phyloP scores from a whole-genome alignment of 2,329 filamentous ascomycete species.

The Epicoccum sorghinum region DNA sequence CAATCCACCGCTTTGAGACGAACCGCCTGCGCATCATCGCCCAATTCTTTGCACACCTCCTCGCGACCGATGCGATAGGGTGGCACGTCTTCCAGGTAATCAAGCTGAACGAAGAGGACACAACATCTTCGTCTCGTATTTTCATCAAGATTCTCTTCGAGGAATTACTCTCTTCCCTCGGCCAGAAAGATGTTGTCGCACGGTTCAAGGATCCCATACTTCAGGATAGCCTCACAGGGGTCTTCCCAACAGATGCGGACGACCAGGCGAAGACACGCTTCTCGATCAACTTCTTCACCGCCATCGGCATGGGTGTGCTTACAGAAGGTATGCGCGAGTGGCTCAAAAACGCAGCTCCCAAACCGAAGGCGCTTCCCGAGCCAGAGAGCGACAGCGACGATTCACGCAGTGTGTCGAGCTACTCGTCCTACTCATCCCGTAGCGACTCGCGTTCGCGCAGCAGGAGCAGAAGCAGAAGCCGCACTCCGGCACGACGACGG shows the following conservation, averaged over 20 bases:
- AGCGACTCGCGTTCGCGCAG: constrained; percentile 36
- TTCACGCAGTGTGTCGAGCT: constrained; percentile 41
- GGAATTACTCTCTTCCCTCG: constrained; percentile 84
- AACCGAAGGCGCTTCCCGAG: constrained; percentile 67
- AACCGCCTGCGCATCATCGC: constrained; percentile 95
- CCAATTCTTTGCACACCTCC: constrained; percentile 89
- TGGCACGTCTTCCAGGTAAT: constrained; percentile 89
- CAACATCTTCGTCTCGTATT: constrained; percentile 93
- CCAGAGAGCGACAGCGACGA: constrained; percentile 44
- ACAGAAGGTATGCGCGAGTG: constrained; percentile 95
- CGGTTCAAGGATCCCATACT: constrained; percentile 78
- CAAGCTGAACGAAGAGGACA: constrained; percentile 95
- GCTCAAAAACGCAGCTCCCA: constrained; percentile 81
- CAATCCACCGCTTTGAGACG: constrained; percentile 95
- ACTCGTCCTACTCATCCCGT: constrained; percentile 41
- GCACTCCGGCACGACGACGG: constrained; percentile 9
- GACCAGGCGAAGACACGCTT: constrained; percentile 90
- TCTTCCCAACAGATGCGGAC: constrained; percentile 83
- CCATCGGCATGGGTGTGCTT: constrained; percentile 91
- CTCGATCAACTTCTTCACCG: constrained; percentile 99
- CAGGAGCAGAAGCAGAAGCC: constrained; percentile 29
- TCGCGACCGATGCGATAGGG: constrained; percentile 85
- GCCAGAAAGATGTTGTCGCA: constrained; percentile 77
- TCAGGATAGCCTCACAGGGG: constrained; percentile 76
- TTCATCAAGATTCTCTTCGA: constrained; percentile 99